phyloP scores from a whole-genome alignment of 2,329 filamentous ascomycete genomes.

The Shiraia sp. region DNA sequence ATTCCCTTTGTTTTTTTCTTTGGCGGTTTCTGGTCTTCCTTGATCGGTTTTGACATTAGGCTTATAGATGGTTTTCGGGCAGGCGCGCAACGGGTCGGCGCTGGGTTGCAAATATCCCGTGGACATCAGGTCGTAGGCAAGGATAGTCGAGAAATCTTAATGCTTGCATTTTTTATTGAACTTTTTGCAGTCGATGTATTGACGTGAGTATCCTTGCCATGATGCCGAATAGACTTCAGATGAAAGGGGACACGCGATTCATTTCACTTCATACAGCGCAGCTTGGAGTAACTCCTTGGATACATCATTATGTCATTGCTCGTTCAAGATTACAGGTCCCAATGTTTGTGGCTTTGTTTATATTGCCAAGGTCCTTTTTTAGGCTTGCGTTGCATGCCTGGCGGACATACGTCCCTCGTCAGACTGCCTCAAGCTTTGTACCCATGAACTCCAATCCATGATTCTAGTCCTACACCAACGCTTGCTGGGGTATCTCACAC shows the following conservation, averaged over 20 bases:
- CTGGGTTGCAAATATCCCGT: slow-evolving; percentile 6
- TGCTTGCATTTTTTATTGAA: slow-evolving; percentile 22
- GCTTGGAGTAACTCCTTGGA: too few relatives aligned
- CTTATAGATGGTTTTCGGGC: slow-evolving; percentile 23
- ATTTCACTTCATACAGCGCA: too few relatives aligned
- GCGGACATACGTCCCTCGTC: neutral
- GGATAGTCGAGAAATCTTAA: slow-evolving; percentile 28
- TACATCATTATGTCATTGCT: too few relatives aligned
- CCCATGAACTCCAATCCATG: neutral
- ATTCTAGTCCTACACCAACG: slow-evolving; percentile 1
- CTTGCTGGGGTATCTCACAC: slow-evolving; percentile 28
- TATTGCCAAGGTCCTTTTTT: too few relatives aligned
- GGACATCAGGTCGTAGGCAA: slow-evolving; percentile 8
- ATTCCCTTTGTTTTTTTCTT: neutral
- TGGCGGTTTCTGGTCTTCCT: slow-evolving; percentile 9
- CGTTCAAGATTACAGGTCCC: too few relatives aligned
- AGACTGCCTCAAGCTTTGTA: neutral
- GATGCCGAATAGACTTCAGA: too few relatives aligned
- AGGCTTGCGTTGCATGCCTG: too few relatives aligned
- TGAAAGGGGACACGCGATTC: too few relatives aligned
- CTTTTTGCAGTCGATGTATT: neutral
- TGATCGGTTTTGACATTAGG: slow-evolving; percentile 17
- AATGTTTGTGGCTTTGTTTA: too few relatives aligned
- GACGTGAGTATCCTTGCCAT: neutral
- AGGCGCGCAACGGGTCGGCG: slow-evolving; percentile 15